Evolutionary conservation across 176 grass and related monocot genomes (phyloP).

Genomic region (Alloteropsis semialata): DNA sequence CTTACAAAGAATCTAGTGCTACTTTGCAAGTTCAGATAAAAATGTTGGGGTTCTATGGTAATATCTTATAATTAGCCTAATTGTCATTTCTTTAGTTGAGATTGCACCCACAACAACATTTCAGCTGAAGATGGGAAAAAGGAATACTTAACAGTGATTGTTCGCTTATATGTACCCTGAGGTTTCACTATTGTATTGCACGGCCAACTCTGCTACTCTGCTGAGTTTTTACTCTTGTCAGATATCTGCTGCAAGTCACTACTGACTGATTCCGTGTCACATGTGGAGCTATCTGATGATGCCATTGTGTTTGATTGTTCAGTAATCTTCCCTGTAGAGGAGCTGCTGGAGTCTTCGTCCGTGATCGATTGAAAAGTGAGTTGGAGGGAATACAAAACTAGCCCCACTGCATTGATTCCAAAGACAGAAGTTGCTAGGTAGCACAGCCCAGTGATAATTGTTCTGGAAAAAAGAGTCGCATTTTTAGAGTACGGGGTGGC

Average conservation of each 20-base stretch:
- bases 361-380: conserved; percentile 64
- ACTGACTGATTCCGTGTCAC: conserved; percentile 32
- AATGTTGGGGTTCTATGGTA: background rate
- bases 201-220: conserved; percentile 30
- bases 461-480: conserved; percentile 51
- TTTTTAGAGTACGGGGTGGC: background rate
- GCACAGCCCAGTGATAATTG: conserved; percentile 86
- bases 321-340: conserved; percentile 37
- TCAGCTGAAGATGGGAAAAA: background rate
- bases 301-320: conserved; percentile 42
- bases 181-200: background rate
- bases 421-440: conserved; percentile 95
- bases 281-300: conserved; percentile 41
- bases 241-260: conserved; percentile 53
- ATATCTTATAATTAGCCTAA: background rate
- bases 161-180: background rate
- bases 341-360: conserved; percentile 35
- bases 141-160: conserved; percentile 4
- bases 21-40: background rate
- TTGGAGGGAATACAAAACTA: conserved; percentile 73
- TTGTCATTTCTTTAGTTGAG: background rate
- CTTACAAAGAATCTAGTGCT: background rate
- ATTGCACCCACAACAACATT: background rate
- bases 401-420: conserved; percentile 73
- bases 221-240: conserved; percentile 57